These are phyloP conservation scores for Fusarium haematococcum DNA, from an alignment of 2,329 filamentous ascomycete species.

Conservation along the genomic window DNA sequence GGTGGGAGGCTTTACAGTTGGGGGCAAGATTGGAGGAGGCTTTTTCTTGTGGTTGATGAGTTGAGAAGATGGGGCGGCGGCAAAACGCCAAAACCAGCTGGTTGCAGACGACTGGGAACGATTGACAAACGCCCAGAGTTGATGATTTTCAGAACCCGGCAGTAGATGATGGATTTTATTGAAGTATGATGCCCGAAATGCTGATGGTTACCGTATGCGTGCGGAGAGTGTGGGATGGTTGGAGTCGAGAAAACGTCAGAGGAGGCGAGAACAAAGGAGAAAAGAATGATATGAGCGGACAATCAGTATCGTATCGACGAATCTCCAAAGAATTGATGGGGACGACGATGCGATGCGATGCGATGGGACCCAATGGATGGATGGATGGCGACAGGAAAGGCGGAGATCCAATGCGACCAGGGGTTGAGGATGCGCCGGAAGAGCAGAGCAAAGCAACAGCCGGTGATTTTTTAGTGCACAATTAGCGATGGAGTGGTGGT, in stretches of 20 bases:
- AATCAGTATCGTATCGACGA: conserved; percentile 11
- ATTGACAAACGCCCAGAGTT: conserved; percentile 26
- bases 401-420: conserved; percentile 27
- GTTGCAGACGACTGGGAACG: conserved; percentile 15
- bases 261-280: conserved; percentile 9
- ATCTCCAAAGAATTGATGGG: not conserved
- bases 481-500: not conserved
- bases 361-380: conserved; percentile 11
- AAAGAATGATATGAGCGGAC: conserved; percentile 30
- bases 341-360: not conserved
- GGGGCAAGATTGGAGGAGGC: conserved; percentile 13
- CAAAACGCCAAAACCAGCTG: conserved; percentile 26
- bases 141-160: conserved; percentile 13
- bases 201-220: conserved; percentile 38
- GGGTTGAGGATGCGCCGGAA: conserved; percentile 4
- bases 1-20: conserved; percentile 12
- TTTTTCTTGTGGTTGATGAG: conserved; percentile 24
- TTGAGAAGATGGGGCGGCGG: conserved; percentile 28
- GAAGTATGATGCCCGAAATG: conserved; percentile 29
- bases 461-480: conserved; percentile 29
- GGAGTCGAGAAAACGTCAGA: conserved; percentile 25
- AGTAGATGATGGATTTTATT: conserved; percentile 10
- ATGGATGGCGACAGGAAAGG: conserved; percentile 24
- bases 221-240: conserved; percentile 15
- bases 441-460: not conserved